Evolutionary conservation across 306 rosid genomes (phyloP).

Genomic region (Carpinus viminea): DNA sequence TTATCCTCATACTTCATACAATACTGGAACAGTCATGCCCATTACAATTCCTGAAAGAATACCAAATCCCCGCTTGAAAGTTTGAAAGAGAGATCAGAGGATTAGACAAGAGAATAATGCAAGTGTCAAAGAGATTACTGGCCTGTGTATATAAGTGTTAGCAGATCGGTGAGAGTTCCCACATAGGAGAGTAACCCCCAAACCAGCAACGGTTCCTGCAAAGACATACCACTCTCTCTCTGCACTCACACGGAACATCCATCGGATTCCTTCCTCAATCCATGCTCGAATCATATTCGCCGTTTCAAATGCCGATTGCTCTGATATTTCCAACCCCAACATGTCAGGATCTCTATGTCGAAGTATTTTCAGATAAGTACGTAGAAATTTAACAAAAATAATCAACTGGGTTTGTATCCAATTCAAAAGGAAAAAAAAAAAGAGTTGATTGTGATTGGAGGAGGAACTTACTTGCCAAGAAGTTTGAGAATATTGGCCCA

Average conservation of each 20-base stretch:
- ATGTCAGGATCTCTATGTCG: slow-evolving; percentile 40
- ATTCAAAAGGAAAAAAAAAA: neutral
- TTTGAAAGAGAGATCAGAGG: neutral
- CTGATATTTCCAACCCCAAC: slow-evolving; percentile 37
- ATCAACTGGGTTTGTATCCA: neutral
- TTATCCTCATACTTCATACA: slow-evolving; percentile 47
- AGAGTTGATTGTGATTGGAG: neutral
- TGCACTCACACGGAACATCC: slow-evolving; percentile 41
- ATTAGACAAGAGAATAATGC: too few species aligned
- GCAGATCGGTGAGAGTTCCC: slow-evolving; percentile 41
- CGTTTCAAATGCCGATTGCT: slow-evolving; percentile 28
- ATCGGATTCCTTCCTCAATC: slow-evolving; percentile 47
- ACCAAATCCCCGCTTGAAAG: neutral
- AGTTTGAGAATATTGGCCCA: slow-evolving; percentile 53
- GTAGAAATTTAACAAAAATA: neutral
- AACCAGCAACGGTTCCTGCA: slow-evolving; percentile 36
- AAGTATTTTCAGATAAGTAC: too few species aligned
- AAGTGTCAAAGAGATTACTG: neutral
- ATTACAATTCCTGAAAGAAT: slow-evolving; percentile 34
- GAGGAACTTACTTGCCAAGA: slow-evolving; percentile 51
- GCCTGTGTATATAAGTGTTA: slow-evolving; percentile 55
- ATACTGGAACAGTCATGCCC: slow-evolving; percentile 48
- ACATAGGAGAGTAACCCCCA: slow-evolving; percentile 49
- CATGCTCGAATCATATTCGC: slow-evolving; percentile 28
- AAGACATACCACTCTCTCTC: slow-evolving; percentile 44